Base-by-base conservation (phyloP, 2,329 filamentous ascomycete species). In the Chaetomium sp. region DNA sequence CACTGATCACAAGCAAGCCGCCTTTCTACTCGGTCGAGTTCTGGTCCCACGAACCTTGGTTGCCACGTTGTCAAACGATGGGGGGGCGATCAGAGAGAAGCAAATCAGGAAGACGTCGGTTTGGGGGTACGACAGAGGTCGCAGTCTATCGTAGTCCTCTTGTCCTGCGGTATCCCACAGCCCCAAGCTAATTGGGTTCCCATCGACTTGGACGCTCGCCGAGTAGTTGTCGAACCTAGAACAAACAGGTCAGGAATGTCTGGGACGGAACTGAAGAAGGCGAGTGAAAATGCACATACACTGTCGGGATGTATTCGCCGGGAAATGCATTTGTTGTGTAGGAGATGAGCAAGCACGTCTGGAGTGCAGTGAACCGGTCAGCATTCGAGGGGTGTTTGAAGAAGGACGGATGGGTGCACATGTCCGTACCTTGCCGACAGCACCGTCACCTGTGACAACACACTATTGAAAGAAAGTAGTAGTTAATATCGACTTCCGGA, bases 291-390 rank as follows among this genome's bases (percentile, higher is more conserved):
- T 48, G 37, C 45, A 79, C 87, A 74, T 77, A 94, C 88, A 99
- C 94, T 67, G 94, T 99, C 64, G 94, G 94, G 67, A 99, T 97
- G 76, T 99, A 99, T 80, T 99, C 94, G 74, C 94, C 94, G n/a
- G 94, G 94, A 73, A 99, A 99, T 63, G 94, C 94, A 78, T 97
- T 99, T 62, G 94, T 99, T 62, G 94, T 97, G 78, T 99, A 99
- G 52, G 92, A 97, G 72, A 99, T 99, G 68, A 99, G 86, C 58
- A 99, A 86, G 79, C 94, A 99, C 80, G 94, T 99, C 92, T 96
- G 59, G 42, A 50, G 19, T 27, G 19, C 19, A 65, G 33, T 53
- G 38, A 58, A 35, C 5, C 54, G 19, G 59, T 59, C 51, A 52
- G 60, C 60, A 63, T 60, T 57, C 14, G 57, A 12, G 56, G 58